These are phyloP conservation scores for Raffaelea albimanens DNA, from an alignment of 2,329 filamentous ascomycete genomes.

Conservation along the genomic window DNA sequence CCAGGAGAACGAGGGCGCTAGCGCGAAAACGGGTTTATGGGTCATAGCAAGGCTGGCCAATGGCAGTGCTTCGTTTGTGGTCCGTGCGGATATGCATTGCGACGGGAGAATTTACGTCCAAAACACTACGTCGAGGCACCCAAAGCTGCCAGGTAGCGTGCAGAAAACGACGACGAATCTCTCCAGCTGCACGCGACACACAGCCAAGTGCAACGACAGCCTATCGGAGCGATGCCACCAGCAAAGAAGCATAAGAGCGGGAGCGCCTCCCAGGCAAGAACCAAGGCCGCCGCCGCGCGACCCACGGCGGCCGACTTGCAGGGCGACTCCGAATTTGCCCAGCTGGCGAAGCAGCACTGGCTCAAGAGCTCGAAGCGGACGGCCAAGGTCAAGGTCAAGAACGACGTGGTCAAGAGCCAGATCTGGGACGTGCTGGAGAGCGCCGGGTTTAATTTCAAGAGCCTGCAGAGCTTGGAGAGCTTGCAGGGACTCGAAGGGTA, in stretches of 20 bases:
- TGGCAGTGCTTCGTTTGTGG: conserved; percentile 1
- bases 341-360: conserved; percentile 80
- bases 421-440: conserved; percentile 86
- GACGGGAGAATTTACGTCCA: neutral
- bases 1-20: neutral
- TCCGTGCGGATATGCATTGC: neutral
- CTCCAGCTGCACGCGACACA: conserved; percentile 1
- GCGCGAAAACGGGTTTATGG: conserved; percentile 1
- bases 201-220: conserved; percentile 2
- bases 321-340: conserved; percentile 61
- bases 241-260: conserved; percentile 49
- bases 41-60: conserved; percentile 11
- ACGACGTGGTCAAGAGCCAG: conserved; percentile 74
- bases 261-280: conserved; percentile 27
- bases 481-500: conserved; percentile 81
- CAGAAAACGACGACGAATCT: neutral
- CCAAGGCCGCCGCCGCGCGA: conserved; percentile 33
- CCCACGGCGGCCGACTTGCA: conserved; percentile 61
- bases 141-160: neutral
- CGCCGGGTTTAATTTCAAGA: conserved; percentile 67
- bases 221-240: conserved; percentile 40
- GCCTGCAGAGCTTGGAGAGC: conserved; percentile 76
- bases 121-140: neutral
- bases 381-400: conserved; percentile 64
- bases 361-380: conserved; percentile 53